Base-by-base conservation (phyloP, 23 red algal species). In the Gracilaria domingensis region DNA sequence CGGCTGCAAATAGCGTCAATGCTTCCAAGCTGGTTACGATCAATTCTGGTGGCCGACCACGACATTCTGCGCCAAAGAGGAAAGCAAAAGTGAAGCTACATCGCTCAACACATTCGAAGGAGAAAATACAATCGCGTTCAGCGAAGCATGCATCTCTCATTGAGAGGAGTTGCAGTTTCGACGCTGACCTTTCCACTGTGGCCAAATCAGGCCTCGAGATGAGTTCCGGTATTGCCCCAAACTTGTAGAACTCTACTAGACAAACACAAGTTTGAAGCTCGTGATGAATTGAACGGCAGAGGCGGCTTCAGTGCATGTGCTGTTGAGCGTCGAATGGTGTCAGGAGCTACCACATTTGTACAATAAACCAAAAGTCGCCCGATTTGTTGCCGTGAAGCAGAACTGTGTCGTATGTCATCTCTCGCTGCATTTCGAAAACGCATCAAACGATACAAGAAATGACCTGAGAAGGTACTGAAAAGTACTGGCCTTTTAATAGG, bases 121-220 rank as follows among this genome's bases (percentile, higher is more conserved):
- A 25, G 21, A 14, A 12, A 9, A 77, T 13, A 25, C 34, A 45
- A 25, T 30, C 11, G 12, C 39, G 12, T 6, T 20, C 17, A 50
- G 1, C 17, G 42, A 50, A 50, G 11, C 21, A 13, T 49, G 42
- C 36, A 13, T 77, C 72, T 2, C 45, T 77, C 7, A 8, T 49
- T 0, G 38, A 77, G 45, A 77, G 45, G 42, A 77, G 72, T 50
- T 77, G 72, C 72, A 77, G 38, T 28, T 51, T 51, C 32, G 72
- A 77, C 45, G 72, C 38, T 77, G 72, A 77, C 45, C 39, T 77
- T 24, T 77, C 64, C 6, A 69, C n/a, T 23, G 26, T 77, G 30
- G 38, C 40, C 26, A 42, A 50, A 26, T 51, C 40, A 1, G 42
- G 45, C 72, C 72, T 77, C 25, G 42, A 51, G 38, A 23, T 51